phyloP scores from a whole-genome alignment of 108 stramenopile species.

The Conticribra guillardii region DNA sequence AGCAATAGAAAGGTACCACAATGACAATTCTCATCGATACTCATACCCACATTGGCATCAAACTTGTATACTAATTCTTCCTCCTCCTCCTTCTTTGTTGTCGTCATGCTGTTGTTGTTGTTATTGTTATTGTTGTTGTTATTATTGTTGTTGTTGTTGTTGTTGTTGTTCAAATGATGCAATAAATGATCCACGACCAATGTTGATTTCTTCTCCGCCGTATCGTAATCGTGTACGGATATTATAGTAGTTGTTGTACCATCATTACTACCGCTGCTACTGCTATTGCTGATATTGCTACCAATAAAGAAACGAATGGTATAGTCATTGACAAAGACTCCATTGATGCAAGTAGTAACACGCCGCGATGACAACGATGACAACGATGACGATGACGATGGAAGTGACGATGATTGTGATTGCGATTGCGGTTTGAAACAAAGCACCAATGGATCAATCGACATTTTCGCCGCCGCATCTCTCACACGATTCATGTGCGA shows the following conservation, averaged over 20 bases:
- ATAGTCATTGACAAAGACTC: conserved; percentile 22
- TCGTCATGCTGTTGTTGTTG: neutral
- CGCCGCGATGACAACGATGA: neutral
- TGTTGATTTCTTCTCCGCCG: conserved; percentile 18
- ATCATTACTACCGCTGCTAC: too few relatives aligned
- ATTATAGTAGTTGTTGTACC: too few relatives aligned
- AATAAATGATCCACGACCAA: conserved; percentile 38
- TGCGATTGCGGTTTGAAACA: too few relatives aligned
- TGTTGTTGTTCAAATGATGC: too few relatives aligned
- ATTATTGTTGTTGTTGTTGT: too few relatives aligned
- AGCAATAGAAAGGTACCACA: conserved; percentile 30
- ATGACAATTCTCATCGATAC: conserved; percentile 9
- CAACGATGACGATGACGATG: too few relatives aligned
- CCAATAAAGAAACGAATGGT: conserved; percentile 53
- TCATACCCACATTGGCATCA: too few relatives aligned
- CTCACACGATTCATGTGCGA: conserved; percentile 41
- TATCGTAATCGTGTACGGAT: conserved; percentile 52
- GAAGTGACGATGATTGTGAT: too few relatives aligned
- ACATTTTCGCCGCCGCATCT: conserved; percentile 58
- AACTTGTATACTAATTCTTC: too few relatives aligned
- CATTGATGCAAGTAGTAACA: conserved; percentile 2
- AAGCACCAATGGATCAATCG: conserved; percentile 49
- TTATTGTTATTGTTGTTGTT: too few relatives aligned
- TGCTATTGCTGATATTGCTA: conserved; percentile 19
- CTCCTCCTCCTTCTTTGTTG: neutral